phyloP scores from a whole-genome alignment of 441 rosid genomes.

The Populus hybrid region DNA sequence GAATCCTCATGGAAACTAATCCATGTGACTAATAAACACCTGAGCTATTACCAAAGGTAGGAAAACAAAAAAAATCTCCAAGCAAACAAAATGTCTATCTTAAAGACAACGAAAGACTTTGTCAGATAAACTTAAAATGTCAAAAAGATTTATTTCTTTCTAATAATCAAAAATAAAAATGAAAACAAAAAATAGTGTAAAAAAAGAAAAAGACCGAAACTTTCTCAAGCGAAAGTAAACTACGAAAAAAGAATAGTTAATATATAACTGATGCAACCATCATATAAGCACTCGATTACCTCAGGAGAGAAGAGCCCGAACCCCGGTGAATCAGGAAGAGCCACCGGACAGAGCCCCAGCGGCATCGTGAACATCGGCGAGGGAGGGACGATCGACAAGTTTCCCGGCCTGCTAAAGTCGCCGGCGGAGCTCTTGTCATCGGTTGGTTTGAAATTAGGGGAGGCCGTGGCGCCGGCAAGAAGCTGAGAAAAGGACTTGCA shows the following conservation, averaged over 20 bases:
- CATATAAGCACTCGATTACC: constrained; percentile 24
- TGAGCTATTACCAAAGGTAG: not conserved
- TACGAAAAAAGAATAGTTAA: not conserved
- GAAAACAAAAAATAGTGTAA: not conserved
- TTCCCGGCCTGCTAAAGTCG: constrained; percentile 36
- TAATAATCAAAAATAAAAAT: no score
- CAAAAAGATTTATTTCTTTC: not conserved
- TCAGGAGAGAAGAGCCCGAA: constrained; percentile 61
- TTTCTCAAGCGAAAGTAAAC: not conserved
- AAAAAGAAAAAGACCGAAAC: not conserved
- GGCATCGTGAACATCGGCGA: constrained; percentile 52
- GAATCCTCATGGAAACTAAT: not conserved
- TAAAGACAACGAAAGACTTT: not conserved
- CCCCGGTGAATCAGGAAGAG: constrained; percentile 64
- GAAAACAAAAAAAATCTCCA: not conserved
- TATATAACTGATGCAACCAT: not conserved
- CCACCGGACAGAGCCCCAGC: constrained; percentile 51
- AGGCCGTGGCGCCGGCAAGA: constrained; percentile 73
- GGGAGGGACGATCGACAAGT: constrained; percentile 47
- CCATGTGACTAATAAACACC: not conserved
- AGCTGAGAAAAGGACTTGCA: constrained; percentile 82
- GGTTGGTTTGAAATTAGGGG: constrained; percentile 36
- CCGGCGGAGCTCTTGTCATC: constrained; percentile 9
- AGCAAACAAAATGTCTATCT: not conserved
- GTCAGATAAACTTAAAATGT: not conserved